Evolutionary conservation across 352 stramenopile species (phyloP).

Genomic region (Pythium angustatum): DNA sequence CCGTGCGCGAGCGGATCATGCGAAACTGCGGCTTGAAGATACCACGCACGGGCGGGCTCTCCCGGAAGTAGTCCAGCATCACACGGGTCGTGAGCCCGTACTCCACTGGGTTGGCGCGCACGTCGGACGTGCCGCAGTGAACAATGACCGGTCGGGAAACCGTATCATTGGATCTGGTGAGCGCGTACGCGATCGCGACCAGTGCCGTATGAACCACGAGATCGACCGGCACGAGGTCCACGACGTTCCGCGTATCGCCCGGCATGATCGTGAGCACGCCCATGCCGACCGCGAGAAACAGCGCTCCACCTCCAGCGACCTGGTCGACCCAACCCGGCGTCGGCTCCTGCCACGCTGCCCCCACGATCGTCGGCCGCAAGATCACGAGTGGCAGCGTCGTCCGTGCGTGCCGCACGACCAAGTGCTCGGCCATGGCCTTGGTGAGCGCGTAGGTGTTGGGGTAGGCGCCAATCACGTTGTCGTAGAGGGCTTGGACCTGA

Average conservation of each 20-base stretch:
- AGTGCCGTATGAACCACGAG: constrained; percentile 75
- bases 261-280: constrained; percentile 78
- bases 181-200: constrained; percentile 45
- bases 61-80: constrained; percentile 57
- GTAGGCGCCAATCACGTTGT: constrained; percentile 87
- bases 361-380: constrained; percentile 81
- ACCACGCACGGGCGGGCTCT: constrained; percentile 48
- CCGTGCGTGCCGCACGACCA: constrained; percentile 47
- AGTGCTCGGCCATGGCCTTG: constrained; percentile 85
- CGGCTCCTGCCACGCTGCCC: constrained; percentile 79
- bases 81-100: constrained; percentile 59
- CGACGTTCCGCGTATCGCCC: constrained; percentile 69
- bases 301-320: constrained; percentile 66
- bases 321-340: constrained; percentile 81
- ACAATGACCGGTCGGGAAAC: constrained; percentile 45
- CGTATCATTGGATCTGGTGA: background rate
- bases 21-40: constrained; percentile 56
- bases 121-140: constrained; percentile 70
- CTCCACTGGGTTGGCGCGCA: constrained; percentile 61
- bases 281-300: constrained; percentile 71
- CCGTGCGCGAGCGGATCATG: constrained; percentile 69
- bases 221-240: constrained; percentile 80
- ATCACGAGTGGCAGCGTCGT: constrained; percentile 62
- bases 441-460: constrained; percentile 90
- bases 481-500: constrained; percentile 58